Evolutionary conservation across 192 early-diverging fungal species (phyloP).

Genomic region (Umbelopsis vinacea): DNA sequence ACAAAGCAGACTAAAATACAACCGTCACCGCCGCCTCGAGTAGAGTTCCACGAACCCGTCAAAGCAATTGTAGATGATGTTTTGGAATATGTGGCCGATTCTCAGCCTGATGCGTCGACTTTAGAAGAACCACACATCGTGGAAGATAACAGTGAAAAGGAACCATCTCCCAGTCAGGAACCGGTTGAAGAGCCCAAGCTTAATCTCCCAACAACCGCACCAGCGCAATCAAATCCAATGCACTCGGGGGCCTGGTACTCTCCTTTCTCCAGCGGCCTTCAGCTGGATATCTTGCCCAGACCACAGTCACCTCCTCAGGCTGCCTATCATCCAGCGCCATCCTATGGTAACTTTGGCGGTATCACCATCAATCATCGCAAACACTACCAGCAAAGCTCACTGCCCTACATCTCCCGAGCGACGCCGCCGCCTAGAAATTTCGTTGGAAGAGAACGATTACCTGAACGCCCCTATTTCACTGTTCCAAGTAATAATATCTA

Average conservation of each 20-base stretch:
- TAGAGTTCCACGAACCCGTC: not conserved
- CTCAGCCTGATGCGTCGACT: not conserved
- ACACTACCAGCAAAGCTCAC: constrained; percentile 18
- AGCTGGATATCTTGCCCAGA: constrained; percentile 4
- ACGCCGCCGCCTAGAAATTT: constrained; percentile 6
- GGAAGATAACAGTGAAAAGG: not conserved
- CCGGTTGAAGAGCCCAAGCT: not conserved
- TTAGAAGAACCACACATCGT: too few relatives aligned
- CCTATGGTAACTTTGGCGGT: not conserved
- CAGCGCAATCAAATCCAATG: not conserved
- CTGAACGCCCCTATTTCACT: not conserved
- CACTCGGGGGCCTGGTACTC: not conserved
- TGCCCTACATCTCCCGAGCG: not conserved
- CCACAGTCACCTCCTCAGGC: not conserved
- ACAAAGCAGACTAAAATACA: not conserved
- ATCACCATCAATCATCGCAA: constrained; percentile 3
- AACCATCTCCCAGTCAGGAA: not conserved
- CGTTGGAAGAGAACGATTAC: constrained; percentile 19
- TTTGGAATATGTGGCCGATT: not conserved
- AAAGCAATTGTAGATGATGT: constrained; percentile 3
- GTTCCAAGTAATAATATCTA: not conserved
- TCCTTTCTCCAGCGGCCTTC: constrained; percentile 7
- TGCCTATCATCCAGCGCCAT: not conserved
- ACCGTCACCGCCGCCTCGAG: not conserved
- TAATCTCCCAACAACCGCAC: not conserved